Base-by-base conservation (phyloP, 228 moss, liverwort and hornwort genomes). In the Sphagnum magellanicum region DNA sequence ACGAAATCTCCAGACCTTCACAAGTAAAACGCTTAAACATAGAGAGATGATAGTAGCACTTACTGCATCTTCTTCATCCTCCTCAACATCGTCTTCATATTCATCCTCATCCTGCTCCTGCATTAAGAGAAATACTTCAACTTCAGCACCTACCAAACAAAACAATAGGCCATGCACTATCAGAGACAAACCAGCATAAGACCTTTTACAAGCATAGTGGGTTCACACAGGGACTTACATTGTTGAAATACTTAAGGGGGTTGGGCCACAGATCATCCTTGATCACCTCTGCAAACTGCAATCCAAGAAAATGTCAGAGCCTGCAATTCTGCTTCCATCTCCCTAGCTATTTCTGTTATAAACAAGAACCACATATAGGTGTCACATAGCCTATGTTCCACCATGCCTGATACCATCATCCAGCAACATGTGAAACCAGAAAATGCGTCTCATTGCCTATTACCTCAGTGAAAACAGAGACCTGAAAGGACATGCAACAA, bases 211-310 rank as follows among this genome's bases (percentile, higher is more conserved):
- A 15, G 11, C 15, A 11, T 15, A 59, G 15, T 11, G 15, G 59
- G 12, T 59, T 11, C 59, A 59, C 3, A 0, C 15, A 15, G 14
- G n/a, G 4, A 74, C 86, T 72, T 80, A 96, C 97, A 64, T 93
- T 98, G 74, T 98, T 98, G 53, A 98, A 98, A 70, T 98, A 93
- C 79, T 98, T 98, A 72, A 93, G 58, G 61, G 97, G 93, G 72
- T 93, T 93, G n/a, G 97, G 97, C 97, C 93, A 93, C 72, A 98
- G 77, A 68, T 98, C 97, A 77, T 98, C 97, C 76, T 91, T 98
- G 74, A 98, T 98, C 64, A 93, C 93, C 79, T 98, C 97, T 51
- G 97, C 97, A 70, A 98, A 93, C 93, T 98, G 88, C 71, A 74
- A 70, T 68, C 70, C 70, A 74, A 73, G 1, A 11, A 11, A 11